A percentile compares a stretch with the other conserved stretches of the same genome.
Evolutionary conservation across 164 flowering plant species (phyloP).

Genomic region (Paratinospora sagittata): DNA sequence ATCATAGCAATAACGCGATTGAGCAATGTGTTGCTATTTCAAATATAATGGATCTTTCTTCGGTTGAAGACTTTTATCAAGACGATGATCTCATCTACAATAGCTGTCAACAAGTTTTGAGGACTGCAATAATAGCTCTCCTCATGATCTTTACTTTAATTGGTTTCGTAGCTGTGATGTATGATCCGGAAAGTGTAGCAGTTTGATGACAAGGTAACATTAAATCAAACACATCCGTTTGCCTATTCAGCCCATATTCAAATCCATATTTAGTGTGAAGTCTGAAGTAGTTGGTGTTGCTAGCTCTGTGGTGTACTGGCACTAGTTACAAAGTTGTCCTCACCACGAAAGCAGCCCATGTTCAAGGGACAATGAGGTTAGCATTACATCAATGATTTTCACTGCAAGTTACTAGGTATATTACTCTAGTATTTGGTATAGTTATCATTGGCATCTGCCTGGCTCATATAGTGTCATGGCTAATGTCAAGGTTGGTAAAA

Average conservation of each 20-base stretch:
- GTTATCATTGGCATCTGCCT: too few relatives aligned
- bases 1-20: not conserved
- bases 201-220: not conserved
- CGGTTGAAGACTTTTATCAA: conserved; percentile 6
- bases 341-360: too few relatives aligned
- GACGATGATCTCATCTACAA: conserved; percentile 14
- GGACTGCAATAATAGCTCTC: conserved; percentile 52
- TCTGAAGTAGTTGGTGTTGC: too few relatives aligned
- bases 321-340: too few relatives aligned
- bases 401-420: too few relatives aligned
- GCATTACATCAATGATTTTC: too few relatives aligned
- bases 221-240: not conserved
- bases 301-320: too few relatives aligned
- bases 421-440: too few relatives aligned
- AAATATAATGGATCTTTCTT: conserved; percentile 15
- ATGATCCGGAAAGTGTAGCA: conserved; percentile 30
- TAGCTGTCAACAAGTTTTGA: conserved; percentile 39
- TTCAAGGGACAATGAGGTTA: too few relatives aligned
- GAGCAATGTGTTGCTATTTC: conserved; percentile 6
- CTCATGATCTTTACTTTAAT: conserved; percentile 61
- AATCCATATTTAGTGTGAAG: too few relatives aligned
- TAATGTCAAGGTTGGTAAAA: too few relatives aligned
- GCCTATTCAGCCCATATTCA: not conserved
- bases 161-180: conserved; percentile 44
- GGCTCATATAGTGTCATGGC: too few relatives aligned